Evolutionary conservation across 768 basidiomycete genomes (phyloP).

Genomic region (Leccinum subgranulosum): DNA sequence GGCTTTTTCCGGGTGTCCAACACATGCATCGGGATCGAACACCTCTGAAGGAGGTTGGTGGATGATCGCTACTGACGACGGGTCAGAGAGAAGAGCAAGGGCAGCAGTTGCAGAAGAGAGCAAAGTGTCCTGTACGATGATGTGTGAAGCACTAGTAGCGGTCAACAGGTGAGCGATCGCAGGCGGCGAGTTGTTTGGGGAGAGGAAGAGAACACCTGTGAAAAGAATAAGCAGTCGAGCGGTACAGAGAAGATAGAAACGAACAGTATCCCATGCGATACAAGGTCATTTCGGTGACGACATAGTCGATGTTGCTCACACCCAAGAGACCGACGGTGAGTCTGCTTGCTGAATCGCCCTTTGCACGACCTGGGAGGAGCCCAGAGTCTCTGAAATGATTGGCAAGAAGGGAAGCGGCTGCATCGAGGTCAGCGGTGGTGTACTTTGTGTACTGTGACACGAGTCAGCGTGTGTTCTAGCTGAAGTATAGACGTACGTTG

Average conservation of each 20-base stretch:
- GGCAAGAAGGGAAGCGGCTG: slow-evolving; percentile 25
- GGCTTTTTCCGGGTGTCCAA: slow-evolving; percentile 18
- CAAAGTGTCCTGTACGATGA: slow-evolving; percentile 20
- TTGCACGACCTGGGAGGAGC: slow-evolving; percentile 20
- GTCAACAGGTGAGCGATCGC: slow-evolving; percentile 45
- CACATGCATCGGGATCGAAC: slow-evolving; percentile 16
- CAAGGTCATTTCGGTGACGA: slow-evolving; percentile 23
- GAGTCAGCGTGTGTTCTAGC: neutral
- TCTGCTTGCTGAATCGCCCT: slow-evolving; percentile 21
- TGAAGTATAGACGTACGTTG: slow-evolving; percentile 8
- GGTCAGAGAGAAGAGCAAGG: slow-evolving; percentile 16
- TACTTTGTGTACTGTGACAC: slow-evolving; percentile 22
- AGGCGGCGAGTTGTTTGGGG: slow-evolving; percentile 43
- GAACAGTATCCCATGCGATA: slow-evolving; percentile 33
- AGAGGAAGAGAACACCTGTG: slow-evolving; percentile 34
- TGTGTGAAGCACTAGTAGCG: slow-evolving; percentile 17
- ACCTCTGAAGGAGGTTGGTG: slow-evolving; percentile 19
- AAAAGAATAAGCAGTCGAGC: neutral
- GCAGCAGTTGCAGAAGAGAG: slow-evolving; percentile 14
- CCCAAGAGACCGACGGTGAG: slow-evolving; percentile 27
- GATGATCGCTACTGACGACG: slow-evolving; percentile 20
- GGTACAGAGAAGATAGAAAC: neutral
- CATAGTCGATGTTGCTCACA: slow-evolving; percentile 27
- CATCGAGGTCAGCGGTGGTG: slow-evolving; percentile 24
- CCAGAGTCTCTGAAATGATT: slow-evolving; percentile 19